phyloP scores from a whole-genome alignment of 345 rosid genomes.

The Lepidium aucheri region DNA sequence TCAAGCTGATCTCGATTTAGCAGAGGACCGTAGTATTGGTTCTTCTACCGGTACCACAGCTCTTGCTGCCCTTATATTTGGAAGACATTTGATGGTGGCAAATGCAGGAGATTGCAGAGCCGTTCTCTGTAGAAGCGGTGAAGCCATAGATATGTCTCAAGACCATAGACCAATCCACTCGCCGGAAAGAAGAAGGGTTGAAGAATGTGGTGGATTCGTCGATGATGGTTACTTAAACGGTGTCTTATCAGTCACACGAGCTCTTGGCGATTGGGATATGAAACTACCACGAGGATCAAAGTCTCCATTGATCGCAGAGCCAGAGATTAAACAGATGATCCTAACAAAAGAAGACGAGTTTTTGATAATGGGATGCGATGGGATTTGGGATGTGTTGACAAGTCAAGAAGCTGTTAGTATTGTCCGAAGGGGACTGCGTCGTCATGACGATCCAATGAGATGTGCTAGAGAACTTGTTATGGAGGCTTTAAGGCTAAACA shows the following conservation, averaged over 20 bases:
- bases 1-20: slow-evolving; percentile 64
- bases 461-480: slow-evolving; percentile 75
- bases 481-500: slow-evolving; percentile 58
- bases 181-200: slow-evolving; percentile 67
- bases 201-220: slow-evolving; percentile 48
- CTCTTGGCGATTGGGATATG: slow-evolving; percentile 93
- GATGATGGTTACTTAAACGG: slow-evolving; percentile 77
- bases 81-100: slow-evolving; percentile 68
- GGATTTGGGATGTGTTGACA: slow-evolving; percentile 80
- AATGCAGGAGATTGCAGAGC: slow-evolving; percentile 91
- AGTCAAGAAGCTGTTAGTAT: slow-evolving; percentile 72
- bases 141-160: slow-evolving; percentile 69
- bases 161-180: slow-evolving; percentile 61
- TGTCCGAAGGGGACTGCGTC: slow-evolving; percentile 52
- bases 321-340: slow-evolving; percentile 46
- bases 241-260: slow-evolving; percentile 66
- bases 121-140: slow-evolving; percentile 67
- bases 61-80: slow-evolving; percentile 61
- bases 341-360: slow-evolving; percentile 84
- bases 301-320: slow-evolving; percentile 84
- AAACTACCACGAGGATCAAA: slow-evolving; percentile 50
- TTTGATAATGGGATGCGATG: slow-evolving; percentile 78
- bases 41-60: slow-evolving; percentile 88
- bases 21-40: slow-evolving; percentile 47
- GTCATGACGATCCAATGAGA: slow-evolving; percentile 67